Evolutionary conservation across 345 rosid species (phyloP).

Genomic region (Citrus australasica): DNA sequence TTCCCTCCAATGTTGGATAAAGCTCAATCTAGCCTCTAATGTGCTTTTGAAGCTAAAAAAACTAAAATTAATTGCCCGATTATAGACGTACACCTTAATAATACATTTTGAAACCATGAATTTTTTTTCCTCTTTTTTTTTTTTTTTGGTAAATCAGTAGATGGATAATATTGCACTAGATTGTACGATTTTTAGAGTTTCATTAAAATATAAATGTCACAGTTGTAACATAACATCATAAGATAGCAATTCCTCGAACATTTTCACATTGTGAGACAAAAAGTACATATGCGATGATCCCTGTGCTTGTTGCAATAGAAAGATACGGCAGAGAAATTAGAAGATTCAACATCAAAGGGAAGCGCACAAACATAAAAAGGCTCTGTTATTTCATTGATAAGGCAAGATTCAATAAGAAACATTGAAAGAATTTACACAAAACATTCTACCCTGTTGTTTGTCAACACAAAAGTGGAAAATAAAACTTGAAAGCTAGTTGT

Average conservation of each 20-base stretch:
- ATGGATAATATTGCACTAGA: no score
- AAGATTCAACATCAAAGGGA: background rate
- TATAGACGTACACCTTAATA: no score
- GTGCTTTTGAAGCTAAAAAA: background rate
- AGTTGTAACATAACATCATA: no score
- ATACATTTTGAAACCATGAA: no score
- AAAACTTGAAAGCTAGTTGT: background rate
- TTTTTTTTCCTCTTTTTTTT: no score
- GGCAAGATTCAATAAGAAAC: slow-evolving; percentile 14
- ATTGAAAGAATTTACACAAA: slow-evolving; percentile 29
- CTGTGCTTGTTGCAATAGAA: no score
- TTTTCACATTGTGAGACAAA: no score
- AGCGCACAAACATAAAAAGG: background rate
- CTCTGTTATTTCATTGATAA: slow-evolving; percentile 18
- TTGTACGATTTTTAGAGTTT: no score
- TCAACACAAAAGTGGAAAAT: slow-evolving; percentile 14
- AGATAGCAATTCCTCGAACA: no score
- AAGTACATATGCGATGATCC: no score
- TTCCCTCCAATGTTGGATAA: slow-evolving; percentile 3
- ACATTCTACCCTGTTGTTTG: slow-evolving; percentile 23
- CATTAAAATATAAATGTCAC: no score
- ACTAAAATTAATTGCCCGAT: background rate
- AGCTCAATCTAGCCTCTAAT: background rate
- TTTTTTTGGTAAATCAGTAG: no score
- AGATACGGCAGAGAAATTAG: background rate